A percentile compares a stretch with the other conserved stretches of the same genome.
These are phyloP conservation scores for Lichenothelia convexa DNA, from an alignment of 495 filamentous ascomycete species.

Conservation along the genomic window DNA sequence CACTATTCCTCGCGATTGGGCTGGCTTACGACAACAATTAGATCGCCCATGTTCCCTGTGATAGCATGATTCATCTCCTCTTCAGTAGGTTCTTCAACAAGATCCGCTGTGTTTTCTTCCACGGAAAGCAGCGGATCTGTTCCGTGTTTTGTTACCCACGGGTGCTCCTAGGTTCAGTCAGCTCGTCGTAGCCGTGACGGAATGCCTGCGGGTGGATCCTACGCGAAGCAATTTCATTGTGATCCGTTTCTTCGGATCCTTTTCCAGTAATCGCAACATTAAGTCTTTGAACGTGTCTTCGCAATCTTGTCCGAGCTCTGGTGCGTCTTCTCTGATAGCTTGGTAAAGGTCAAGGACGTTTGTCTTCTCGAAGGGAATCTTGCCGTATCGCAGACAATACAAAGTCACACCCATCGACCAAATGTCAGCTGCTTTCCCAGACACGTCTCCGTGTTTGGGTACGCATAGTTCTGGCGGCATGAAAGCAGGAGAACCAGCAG, in stretches of 20 bases:
- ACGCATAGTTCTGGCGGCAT: conserved; percentile 86
- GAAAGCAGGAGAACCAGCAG: conserved; percentile 89
- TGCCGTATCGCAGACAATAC: conserved; percentile 80
- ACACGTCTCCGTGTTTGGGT: conserved; percentile 71
- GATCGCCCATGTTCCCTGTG: conserved; percentile 64
- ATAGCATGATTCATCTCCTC: conserved; percentile 84
- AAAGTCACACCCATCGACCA: conserved; percentile 98
- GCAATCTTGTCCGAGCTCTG: conserved; percentile 27
- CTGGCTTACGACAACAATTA: conserved; percentile 61
- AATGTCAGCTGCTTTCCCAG: conserved; percentile 78
- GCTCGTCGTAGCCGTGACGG: not conserved
- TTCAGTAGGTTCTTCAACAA: conserved; percentile 64
- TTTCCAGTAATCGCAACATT: conserved; percentile 22
- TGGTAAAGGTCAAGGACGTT: conserved; percentile 77
- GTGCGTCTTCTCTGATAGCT: conserved; percentile 52
- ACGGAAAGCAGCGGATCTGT: conserved; percentile 60
- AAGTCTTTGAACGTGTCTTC: conserved; percentile 16
- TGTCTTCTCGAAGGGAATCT: conserved; percentile 62
- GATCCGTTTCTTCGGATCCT: conserved; percentile 51
- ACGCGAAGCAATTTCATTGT: conserved; percentile 67
- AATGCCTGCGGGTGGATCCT: conserved; percentile 16
- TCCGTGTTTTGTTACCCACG: conserved; percentile 80
- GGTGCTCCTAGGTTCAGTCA: conserved; percentile 46
- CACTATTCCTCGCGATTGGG: not conserved
- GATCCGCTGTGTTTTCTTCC: conserved; percentile 71